Percentiles rank a stretch among this genome's conserved stretches.
These are phyloP conservation scores for Monascus ruber DNA, from an alignment of 2,329 filamentous ascomycete genomes.

Conservation along the genomic window DNA sequence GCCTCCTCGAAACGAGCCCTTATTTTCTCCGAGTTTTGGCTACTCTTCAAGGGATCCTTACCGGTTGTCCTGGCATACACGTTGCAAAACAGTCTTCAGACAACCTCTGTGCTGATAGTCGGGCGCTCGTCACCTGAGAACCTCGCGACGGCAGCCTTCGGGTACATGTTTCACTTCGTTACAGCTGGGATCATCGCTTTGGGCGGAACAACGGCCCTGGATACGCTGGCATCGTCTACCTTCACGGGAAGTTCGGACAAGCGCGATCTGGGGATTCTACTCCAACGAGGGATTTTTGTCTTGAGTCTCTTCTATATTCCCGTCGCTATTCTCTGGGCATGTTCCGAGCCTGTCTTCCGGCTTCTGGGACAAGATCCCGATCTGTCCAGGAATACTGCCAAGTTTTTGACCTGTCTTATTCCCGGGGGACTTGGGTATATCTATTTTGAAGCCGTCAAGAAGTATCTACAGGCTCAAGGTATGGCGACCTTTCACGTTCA, in stretches of 20 bases:
- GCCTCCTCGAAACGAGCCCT: constrained; percentile 23
- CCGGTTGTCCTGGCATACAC: constrained; percentile 78
- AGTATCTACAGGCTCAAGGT: constrained; percentile 49
- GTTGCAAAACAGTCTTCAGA: constrained; percentile 76
- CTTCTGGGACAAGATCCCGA: constrained; percentile 66
- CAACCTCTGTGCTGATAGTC: constrained; percentile 67
- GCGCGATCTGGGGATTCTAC: constrained; percentile 63
- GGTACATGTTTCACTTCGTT: constrained; percentile 89
- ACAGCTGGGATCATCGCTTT: constrained; percentile 79
- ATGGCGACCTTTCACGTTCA: constrained; percentile 5
- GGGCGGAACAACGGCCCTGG: constrained; percentile 74
- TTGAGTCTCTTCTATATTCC: constrained; percentile 61
- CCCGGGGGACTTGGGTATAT: constrained; percentile 78
- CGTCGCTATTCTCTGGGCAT: constrained; percentile 62
- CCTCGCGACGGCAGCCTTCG: constrained; percentile 71
- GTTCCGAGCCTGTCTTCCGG: constrained; percentile 62
- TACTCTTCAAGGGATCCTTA: constrained; percentile 57
- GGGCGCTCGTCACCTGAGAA: constrained; percentile 70
- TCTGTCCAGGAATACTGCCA: constrained; percentile 61
- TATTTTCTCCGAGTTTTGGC: constrained; percentile 49
- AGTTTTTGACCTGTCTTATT: constrained; percentile 61
- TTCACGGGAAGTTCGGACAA: constrained; percentile 74
- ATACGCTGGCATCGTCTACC: constrained; percentile 70
- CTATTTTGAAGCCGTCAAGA: constrained; percentile 69
- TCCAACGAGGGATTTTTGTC: constrained; percentile 66